Base-by-base conservation (phyloP, 1,139 yeast genomes). In the Eremothecium gossypii region DNA sequence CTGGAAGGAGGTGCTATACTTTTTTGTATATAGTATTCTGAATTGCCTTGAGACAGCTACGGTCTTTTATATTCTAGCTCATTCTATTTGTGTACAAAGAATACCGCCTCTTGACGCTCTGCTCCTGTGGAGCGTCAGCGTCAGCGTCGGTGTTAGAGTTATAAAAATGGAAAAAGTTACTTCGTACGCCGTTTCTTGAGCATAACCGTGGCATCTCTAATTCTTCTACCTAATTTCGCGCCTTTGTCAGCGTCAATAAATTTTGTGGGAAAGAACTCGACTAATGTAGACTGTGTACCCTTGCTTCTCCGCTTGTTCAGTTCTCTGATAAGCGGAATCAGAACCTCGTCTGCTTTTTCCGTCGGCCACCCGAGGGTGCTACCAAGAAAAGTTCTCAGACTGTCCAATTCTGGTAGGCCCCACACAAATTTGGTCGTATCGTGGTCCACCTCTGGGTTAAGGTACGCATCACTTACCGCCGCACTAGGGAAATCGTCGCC, bases 331-430 rank as follows among this genome's bases (percentile, higher is more conserved):
- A 93, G 76, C 1, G 98, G 99, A n/a, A 89, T 73, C 61, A 93
- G 68, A 6, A 87, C 79, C 55, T 86, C 93, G 56, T 91, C 95
- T 2, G 87, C 81, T 45, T 76, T 71, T 10, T 73, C 78, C 52
- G 77, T 79, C 1, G 76, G 65, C 97, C 99, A 93, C 2, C 89
- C 87, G n/a, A 87, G 78, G 42, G 77, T 76, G 37, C 66, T 69
- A 73, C 75, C 74, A 58, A 93, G 66, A 53, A 74, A 89, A 0
- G 77, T 70, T 32, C 96, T 65, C 40, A 93, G 68, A 49, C 77
- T 78, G 52, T 89, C 96, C 45, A 89, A 64, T 57, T 85, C 85
- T 0, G 97, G 96, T 2, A 70, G 67, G 0, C 97, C 97, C 98
- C 98, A 93, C 43, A 75, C 74, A 63, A 93, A 89, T 39, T 73